Evolutionary conservation across 2,329 filamentous ascomycete genomes (phyloP).

Genomic region (Epichloe baconii): DNA sequence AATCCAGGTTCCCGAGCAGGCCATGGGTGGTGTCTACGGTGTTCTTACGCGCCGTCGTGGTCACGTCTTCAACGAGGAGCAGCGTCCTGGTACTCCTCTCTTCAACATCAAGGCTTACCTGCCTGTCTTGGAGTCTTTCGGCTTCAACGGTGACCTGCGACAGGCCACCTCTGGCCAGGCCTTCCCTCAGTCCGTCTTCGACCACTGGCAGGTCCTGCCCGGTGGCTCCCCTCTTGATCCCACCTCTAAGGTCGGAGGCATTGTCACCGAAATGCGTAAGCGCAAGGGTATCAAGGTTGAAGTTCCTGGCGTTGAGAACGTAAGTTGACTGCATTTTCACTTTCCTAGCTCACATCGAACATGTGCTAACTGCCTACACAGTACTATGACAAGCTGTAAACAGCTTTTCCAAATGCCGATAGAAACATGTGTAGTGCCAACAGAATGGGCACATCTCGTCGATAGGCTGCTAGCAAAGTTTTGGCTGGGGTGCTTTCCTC

Average conservation of each 20-base stretch:
- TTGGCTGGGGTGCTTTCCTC: constrained; percentile 15
- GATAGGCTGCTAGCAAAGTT: constrained; percentile 25
- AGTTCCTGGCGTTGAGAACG: constrained; percentile 87
- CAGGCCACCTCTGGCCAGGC: constrained; percentile 89
- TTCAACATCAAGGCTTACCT: constrained; percentile 99
- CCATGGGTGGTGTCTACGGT: constrained; percentile 99
- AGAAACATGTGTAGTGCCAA: constrained; percentile 32
- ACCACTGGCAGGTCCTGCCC: constrained; percentile 94
- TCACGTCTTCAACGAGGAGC: constrained; percentile 98
- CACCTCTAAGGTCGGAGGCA: constrained; percentile 66
- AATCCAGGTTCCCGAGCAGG: constrained; percentile 95
- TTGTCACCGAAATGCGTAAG: constrained; percentile 88
- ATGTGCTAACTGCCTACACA: constrained; percentile 24
- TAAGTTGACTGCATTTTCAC: constrained; percentile 40
- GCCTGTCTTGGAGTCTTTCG: constrained; percentile 94
- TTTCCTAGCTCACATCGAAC: neutral
- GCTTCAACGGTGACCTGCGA: constrained; percentile 96
- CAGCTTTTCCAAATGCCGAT: constrained; percentile 29
- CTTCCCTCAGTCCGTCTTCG: constrained; percentile 98
- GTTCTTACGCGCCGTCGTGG: constrained; percentile 94
- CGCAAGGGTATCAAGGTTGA: constrained; percentile 98
- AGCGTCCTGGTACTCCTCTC: constrained; percentile 94
- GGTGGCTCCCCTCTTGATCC: constrained; percentile 84
- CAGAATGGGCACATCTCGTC: constrained; percentile 25
- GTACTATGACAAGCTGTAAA: constrained; percentile 99